phyloP scores from a whole-genome alignment of 306 rosid species.

The Cicer yamashitae region DNA sequence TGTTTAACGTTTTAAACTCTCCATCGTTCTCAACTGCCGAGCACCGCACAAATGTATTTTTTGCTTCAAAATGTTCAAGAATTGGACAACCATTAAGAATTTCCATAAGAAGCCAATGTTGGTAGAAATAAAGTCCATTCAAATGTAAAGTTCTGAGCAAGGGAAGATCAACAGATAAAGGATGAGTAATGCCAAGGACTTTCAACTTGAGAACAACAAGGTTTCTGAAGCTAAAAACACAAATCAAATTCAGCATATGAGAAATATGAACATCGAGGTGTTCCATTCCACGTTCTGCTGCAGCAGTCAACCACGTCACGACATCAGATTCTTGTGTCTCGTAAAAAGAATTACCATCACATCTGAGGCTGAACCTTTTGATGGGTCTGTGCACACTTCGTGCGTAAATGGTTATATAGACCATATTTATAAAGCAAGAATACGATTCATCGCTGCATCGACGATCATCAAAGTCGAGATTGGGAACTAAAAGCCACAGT shows the following conservation, averaged over 20 bases:
- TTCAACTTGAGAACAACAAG: neutral
- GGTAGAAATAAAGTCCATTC: neutral
- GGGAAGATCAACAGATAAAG: neutral
- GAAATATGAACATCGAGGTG: neutral
- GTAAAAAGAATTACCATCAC: neutral
- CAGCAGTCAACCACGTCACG: neutral
- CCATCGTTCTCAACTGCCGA: neutral
- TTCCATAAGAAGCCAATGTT: neutral
- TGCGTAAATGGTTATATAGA: neutral
- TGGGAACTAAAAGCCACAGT: neutral
- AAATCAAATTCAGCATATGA: neutral
- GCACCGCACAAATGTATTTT: neutral
- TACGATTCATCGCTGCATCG: neutral
- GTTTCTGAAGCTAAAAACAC: neutral
- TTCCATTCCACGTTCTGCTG: neutral
- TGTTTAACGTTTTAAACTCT: neutral
- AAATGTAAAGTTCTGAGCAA: conserved; percentile 13
- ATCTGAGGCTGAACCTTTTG: neutral
- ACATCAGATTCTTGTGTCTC: neutral
- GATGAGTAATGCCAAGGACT: neutral
- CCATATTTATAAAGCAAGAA: neutral
- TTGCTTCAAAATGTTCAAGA: neutral
- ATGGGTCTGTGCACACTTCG: neutral
- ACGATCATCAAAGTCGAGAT: conserved; percentile 1
- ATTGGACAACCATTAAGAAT: neutral